A percentile compares a stretch with the other conserved stretches of the same genome.
Evolutionary conservation across 352 stramenopile species (phyloP).

Genomic region (Blastocystis sp.): DNA sequence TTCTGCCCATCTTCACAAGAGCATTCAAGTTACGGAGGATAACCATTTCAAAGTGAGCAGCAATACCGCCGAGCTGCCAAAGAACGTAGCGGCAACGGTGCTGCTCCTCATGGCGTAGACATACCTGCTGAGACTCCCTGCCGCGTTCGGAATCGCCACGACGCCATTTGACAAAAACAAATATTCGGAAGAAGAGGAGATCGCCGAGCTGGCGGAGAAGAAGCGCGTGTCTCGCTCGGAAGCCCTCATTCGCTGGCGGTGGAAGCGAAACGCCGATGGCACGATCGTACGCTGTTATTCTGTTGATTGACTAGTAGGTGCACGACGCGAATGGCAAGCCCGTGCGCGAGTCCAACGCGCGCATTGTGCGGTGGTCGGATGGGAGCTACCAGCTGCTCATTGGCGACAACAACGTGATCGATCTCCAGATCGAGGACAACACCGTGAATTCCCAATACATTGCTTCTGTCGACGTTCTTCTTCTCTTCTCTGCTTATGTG

Average conservation of each 20-base stretch:
- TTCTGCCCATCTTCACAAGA: neutral
- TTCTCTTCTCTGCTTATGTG: neutral
- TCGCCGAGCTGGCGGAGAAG: slow-evolving; percentile 47
- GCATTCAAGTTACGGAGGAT: slow-evolving; percentile 14
- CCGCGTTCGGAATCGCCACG: slow-evolving; percentile 49
- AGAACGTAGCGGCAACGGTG: neutral
- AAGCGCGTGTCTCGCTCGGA: slow-evolving; percentile 33
- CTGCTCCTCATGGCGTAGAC: slow-evolving; percentile 10
- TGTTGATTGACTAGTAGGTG: neutral
- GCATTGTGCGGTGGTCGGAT: slow-evolving; percentile 63
- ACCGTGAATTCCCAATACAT: slow-evolving; percentile 40
- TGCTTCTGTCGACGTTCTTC: slow-evolving; percentile 4
- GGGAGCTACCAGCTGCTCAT: slow-evolving; percentile 51
- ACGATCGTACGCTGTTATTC: neutral
- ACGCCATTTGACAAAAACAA: slow-evolving; percentile 28
- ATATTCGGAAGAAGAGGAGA: slow-evolving; percentile 48
- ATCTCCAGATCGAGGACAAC: slow-evolving; percentile 60
- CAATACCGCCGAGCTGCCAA: neutral
- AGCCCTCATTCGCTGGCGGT: slow-evolving; percentile 63
- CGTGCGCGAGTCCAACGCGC: slow-evolving; percentile 34
- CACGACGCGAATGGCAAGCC: slow-evolving; percentile 46
- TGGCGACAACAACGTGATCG: slow-evolving; percentile 50
- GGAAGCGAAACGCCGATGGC: slow-evolving; percentile 49
- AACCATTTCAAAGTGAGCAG: slow-evolving; percentile 49
- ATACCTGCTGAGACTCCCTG: slow-evolving; percentile 31